A percentile compares a stretch with the other conserved stretches of the same genome.
Conservation (phyloP, 306 rosid genomes). For the Fragaria vesca region DNA sequence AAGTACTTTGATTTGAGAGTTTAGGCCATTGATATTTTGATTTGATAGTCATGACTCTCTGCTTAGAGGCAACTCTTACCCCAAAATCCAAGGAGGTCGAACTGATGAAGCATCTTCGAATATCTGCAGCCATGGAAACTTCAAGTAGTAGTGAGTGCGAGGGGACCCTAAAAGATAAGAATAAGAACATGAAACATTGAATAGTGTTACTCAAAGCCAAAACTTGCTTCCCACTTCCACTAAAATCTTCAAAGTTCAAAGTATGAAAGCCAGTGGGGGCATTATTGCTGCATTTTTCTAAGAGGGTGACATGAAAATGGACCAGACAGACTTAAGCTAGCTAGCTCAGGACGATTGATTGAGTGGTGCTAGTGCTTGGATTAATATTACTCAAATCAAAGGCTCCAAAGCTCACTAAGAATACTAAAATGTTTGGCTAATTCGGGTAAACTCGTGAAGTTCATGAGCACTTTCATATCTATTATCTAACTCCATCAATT, state of each 20-base stretch:
- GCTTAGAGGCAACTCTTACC: background rate
- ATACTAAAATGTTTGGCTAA: background rate
- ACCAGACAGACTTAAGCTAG: constrained; percentile 5
- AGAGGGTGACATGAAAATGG: constrained; percentile 11
- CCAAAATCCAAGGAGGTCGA: background rate
- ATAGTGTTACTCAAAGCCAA: background rate
- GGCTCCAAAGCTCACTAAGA: background rate
- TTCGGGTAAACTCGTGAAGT: background rate
- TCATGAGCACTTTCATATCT: background rate
- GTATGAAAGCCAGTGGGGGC: constrained; percentile 14
- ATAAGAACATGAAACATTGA: background rate
- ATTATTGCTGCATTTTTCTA: constrained; percentile 3
- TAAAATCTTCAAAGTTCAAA: constrained; percentile 1
- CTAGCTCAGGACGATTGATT: background rate
- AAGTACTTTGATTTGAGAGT: constrained; percentile 7
- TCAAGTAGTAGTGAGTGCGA: background rate
- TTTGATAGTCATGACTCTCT: too few species aligned
- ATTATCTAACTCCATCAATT: background rate
- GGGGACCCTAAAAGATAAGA: constrained; percentile 9
- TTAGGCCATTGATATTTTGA: background rate
- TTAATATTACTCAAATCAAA: background rate
- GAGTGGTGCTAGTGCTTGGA: background rate
- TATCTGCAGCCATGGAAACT: background rate
- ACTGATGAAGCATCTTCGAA: background rate
- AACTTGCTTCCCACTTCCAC: constrained; percentile 9